Conservation (phyloP, 176 grass and related monocot species). For the Avena sativa region DNA sequence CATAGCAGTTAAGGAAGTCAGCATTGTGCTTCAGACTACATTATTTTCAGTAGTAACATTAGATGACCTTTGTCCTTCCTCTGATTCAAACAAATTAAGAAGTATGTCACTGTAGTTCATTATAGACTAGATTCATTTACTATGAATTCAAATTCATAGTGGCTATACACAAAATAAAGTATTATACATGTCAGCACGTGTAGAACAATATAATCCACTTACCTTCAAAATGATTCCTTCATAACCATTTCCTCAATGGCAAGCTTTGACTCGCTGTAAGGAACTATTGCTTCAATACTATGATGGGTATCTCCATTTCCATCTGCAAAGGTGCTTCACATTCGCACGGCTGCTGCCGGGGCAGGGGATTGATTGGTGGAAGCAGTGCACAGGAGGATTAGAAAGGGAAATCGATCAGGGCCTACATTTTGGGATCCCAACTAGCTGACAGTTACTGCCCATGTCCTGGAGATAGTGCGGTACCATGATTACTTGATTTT, state of each 20-base stretch:
- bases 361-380: too few species aligned
- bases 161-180: not conserved
- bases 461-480: too few species aligned
- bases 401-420: too few species aligned
- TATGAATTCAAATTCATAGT: not conserved
- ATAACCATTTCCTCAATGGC: conserved; percentile 79
- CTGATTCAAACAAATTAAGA: conserved; percentile 7
- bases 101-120: conserved; percentile 25
- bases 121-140: conserved; percentile 18
- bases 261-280: conserved; percentile 72
- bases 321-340: conserved; percentile 54
- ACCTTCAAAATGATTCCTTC: conserved; percentile 90
- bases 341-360: not conserved
- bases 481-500: too few species aligned
- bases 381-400: too few species aligned
- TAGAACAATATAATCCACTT: conserved; percentile 38
- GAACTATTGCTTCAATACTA: conserved; percentile 50
- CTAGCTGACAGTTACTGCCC: too few species aligned
- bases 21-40: conserved; percentile 18
- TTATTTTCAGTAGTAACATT: not conserved
- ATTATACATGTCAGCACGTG: not conserved
- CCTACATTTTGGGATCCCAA: too few species aligned
- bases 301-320: conserved; percentile 49
- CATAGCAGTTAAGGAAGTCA: not conserved
- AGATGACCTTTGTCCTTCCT: conserved; percentile 15